phyloP scores from a whole-genome alignment of 345 rosid species.

The Zanthoxylum bungeanum region DNA sequence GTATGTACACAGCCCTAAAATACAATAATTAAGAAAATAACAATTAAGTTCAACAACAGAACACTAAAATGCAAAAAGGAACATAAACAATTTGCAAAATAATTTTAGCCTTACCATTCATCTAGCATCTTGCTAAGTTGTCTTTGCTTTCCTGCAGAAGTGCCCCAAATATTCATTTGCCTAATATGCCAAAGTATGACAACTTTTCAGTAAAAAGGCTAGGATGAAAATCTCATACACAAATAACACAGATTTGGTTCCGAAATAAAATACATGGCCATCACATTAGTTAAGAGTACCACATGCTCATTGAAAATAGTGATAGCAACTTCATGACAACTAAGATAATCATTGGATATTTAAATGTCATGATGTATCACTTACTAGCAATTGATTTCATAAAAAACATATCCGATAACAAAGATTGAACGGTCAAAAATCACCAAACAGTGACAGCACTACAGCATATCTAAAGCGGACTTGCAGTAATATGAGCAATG shows the following conservation, averaged over 20 bases:
- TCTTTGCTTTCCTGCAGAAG: slow-evolving; percentile 75
- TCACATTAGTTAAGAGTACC: background rate
- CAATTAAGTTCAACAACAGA: background rate
- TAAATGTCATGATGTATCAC: background rate
- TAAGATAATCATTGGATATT: background rate
- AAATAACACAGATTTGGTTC: background rate
- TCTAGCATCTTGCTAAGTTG: slow-evolving; percentile 90
- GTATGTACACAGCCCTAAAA: slow-evolving; percentile 72
- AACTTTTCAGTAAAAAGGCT: slow-evolving; percentile 7
- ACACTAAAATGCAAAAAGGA: background rate
- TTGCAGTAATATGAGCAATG: background rate
- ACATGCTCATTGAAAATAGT: background rate
- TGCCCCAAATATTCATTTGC: slow-evolving; percentile 91
- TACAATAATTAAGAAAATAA: slow-evolving; percentile 6
- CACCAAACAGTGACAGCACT: background rate
- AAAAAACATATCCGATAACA: background rate
- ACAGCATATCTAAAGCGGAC: background rate
- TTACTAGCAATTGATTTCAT: background rate
- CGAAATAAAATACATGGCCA: background rate
- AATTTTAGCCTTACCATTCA: slow-evolving; percentile 65
- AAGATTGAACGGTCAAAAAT: background rate
- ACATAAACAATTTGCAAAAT: slow-evolving; percentile 13
- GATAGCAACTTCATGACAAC: background rate
- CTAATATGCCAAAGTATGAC: slow-evolving; percentile 34
- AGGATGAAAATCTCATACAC: background rate